A percentile compares a stretch with the other conserved stretches of the same genome.
phyloP scores from a whole-genome alignment of 108 stramenopile genomes.

The Bacterosira constricta region DNA sequence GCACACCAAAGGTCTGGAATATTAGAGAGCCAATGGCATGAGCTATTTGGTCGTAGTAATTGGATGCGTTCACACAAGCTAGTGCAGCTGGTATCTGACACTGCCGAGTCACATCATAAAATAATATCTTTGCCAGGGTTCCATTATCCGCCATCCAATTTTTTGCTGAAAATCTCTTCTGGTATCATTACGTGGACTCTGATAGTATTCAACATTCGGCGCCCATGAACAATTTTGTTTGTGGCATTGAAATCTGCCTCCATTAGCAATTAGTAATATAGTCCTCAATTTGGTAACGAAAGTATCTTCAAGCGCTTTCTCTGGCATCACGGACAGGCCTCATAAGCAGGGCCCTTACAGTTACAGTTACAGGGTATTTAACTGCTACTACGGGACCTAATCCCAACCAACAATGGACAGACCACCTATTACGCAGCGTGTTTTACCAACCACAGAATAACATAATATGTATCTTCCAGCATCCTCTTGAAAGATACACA shows the following conservation, averaged over 20 bases:
- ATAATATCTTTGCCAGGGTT: not conserved
- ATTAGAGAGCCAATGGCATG: constrained; percentile 14
- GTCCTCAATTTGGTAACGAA: not conserved
- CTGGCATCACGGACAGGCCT: too few species aligned
- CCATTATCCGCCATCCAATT: constrained; percentile 3
- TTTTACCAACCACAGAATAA: too few species aligned
- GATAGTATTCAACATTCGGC: not conserved
- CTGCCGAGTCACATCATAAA: too few species aligned
- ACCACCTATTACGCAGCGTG: too few species aligned
- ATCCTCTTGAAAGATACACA: too few species aligned
- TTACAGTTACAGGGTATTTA: too few species aligned
- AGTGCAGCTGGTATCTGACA: not conserved
- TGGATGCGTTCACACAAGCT: not conserved
- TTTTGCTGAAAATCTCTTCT: not conserved
- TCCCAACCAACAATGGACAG: too few species aligned
- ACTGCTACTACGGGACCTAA: too few species aligned
- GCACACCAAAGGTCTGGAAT: constrained; percentile 13
- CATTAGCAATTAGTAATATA: not conserved
- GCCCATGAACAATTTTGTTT: not conserved
- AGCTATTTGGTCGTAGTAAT: constrained; percentile 5
- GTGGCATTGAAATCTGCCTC: not conserved
- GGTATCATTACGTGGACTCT: not conserved
- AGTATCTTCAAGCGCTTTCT: too few species aligned
- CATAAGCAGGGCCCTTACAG: too few species aligned
- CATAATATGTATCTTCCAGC: too few species aligned